These are phyloP conservation scores for Syzygium jambos DNA, from an alignment of 345 rosid genomes.

Conservation along the genomic window DNA sequence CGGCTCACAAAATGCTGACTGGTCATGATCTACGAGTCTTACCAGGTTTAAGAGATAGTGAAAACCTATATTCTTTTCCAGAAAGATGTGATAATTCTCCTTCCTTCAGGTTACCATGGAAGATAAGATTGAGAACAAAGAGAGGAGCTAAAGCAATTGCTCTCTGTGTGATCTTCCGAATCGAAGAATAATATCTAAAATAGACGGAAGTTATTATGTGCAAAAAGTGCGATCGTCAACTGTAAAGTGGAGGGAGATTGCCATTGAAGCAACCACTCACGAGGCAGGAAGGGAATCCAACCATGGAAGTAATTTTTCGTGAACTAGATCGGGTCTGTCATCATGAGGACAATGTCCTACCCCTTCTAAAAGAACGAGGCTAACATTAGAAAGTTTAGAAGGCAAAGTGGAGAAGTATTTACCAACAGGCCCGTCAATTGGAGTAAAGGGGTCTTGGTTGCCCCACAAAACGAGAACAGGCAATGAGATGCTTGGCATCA, in stretches of 20 bases:
- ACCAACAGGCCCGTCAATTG: slow-evolving; percentile 82
- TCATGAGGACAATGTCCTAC: slow-evolving; percentile 94
- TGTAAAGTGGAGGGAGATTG: neutral
- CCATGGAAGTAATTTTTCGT: slow-evolving; percentile 76
- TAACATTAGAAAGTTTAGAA: slow-evolving; percentile 43
- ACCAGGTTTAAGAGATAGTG: neutral
- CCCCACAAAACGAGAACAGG: slow-evolving; percentile 86
- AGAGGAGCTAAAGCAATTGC: neutral
- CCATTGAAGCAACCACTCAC: neutral
- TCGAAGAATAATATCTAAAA: neutral
- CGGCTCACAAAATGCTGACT: neutral
- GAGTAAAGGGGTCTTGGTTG: slow-evolving; percentile 76
- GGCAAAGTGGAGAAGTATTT: slow-evolving; percentile 68
- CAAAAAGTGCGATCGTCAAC: neutral
- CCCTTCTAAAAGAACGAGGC: slow-evolving; percentile 49
- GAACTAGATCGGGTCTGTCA: slow-evolving; percentile 72
- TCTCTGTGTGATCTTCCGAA: neutral
- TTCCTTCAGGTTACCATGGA: neutral
- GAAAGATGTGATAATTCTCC: neutral
- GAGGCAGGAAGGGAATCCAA: slow-evolving; percentile 30
- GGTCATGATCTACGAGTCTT: neutral
- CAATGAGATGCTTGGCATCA: slow-evolving; percentile 44
- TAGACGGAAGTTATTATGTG: neutral
- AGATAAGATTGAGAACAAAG: neutral
- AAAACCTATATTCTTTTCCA: neutral